Conservation (phyloP, 1,284 basidiomycete genomes). For the Leccinum subfulvum region DNA sequence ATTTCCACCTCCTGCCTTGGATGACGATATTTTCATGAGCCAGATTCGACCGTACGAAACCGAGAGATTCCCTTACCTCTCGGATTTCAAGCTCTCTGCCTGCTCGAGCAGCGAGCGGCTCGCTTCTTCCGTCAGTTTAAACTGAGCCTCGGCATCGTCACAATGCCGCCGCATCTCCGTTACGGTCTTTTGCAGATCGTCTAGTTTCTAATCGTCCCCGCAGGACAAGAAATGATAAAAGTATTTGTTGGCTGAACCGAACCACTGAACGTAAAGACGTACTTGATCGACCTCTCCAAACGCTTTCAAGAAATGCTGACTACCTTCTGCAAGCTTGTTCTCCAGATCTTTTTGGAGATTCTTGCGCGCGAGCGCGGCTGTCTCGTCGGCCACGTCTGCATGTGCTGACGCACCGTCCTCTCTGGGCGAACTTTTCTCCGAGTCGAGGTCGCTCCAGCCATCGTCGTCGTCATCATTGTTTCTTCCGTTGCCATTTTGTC, state of each 20-base stretch:
- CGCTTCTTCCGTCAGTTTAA: conserved; percentile 74
- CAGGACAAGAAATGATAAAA: background rate
- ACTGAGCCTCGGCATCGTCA: conserved; percentile 59
- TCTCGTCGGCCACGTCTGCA: conserved; percentile 44
- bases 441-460: conserved; percentile 29
- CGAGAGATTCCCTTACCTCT: conserved; percentile 55
- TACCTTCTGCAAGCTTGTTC: conserved; percentile 71
- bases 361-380: conserved; percentile 69
- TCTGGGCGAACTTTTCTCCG: conserved; percentile 11
- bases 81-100: conserved; percentile 78
- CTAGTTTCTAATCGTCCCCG: conserved; percentile 19
- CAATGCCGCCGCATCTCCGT: conserved; percentile 25
- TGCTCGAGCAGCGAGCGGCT: conserved; percentile 85
- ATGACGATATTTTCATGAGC: conserved; percentile 2
- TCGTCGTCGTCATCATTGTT: conserved; percentile 34
- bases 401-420: conserved; percentile 5
- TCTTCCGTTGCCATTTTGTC: conserved; percentile 13
- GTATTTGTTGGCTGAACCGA: background rate
- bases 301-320: conserved; percentile 76
- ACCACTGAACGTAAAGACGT: conserved; percentile 30
- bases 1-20: conserved; percentile 64
- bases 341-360: conserved; percentile 85
- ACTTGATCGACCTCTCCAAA: conserved; percentile 88
- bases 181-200: conserved; percentile 24
- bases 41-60: background rate